These are phyloP conservation scores for Mycena epipterygia DNA, from an alignment of 768 basidiomycete species.

Conservation along the genomic window DNA sequence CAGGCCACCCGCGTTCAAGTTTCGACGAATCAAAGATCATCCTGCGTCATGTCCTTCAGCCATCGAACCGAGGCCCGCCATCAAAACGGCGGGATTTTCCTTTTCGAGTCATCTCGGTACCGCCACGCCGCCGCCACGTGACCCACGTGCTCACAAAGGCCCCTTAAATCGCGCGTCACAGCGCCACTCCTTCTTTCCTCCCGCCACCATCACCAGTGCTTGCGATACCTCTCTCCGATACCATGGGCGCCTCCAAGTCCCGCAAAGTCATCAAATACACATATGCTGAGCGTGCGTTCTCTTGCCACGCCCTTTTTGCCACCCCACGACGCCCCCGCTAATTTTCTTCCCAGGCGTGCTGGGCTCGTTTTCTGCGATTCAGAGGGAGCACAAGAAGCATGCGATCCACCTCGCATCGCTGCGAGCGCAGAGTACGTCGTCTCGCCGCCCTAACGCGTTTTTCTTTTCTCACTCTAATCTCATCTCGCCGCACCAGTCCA, in stretches of 20 bases:
- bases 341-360: slow-evolving; percentile 56
- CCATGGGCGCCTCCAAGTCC: slow-evolving; percentile 49
- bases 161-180: slow-evolving; percentile 30
- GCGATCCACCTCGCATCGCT: slow-evolving; percentile 61
- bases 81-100: slow-evolving; percentile 17
- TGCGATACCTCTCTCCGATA: slow-evolving; percentile 23
- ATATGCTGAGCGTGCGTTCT: slow-evolving; percentile 57
- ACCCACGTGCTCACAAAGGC: too few species aligned
- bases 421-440: slow-evolving; percentile 56
- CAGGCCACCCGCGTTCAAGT: too few species aligned
- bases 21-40: too few species aligned
- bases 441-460: background rate
- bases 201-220: slow-evolving; percentile 32
- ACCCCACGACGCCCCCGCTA: background rate
- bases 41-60: too few species aligned
- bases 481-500: slow-evolving; percentile 49
- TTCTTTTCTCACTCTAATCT: background rate
- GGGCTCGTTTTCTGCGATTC: slow-evolving; percentile 58
- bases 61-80: background rate
- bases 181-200: slow-evolving; percentile 15
- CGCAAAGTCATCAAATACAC: slow-evolving; percentile 49
- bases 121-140: slow-evolving; percentile 27
- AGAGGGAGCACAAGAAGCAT: slow-evolving; percentile 60
- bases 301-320: background rate
- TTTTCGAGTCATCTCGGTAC: slow-evolving; percentile 21